Evolutionary conservation across 148 eudicot species (phyloP), one percentile per base, ranked within the genome.

Genomic region (Camellia sinensis): DNA sequence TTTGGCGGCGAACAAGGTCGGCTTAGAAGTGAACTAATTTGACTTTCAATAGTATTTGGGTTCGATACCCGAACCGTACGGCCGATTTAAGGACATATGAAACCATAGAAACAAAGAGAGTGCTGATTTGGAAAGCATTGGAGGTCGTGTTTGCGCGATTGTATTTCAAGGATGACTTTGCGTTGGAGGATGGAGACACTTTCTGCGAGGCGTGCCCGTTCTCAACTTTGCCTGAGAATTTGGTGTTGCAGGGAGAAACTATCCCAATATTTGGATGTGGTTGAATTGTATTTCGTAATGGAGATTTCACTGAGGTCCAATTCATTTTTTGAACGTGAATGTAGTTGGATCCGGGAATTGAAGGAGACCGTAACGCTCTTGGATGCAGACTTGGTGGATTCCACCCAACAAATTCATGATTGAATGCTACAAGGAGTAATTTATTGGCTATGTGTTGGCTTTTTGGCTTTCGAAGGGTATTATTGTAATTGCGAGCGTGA

Each of bases 121-220:
- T 70, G 88, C 73, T 2, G 80, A 77, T 44, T 84, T 80, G n/a
- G 88, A 75, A 48, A 74, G 70, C 41, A 82, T 77, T 19, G 91
- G 87, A 29, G 91, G 88, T 3, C 98, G 18, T 92, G 97, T 56
- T 80, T 94, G 73, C 81, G 95, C 15, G 93, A 94, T 81, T 94
- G 87, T 94, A 91, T 69, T 94, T 94, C 56, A 91, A 91, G 78
- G 98, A 92, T 89, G 95, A 92, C 78, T 94, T 94, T 67, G 76
- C 80, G 74, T 79, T 94, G 22, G 94, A 94, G 77, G 98, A 94
- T 13, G 97, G 97, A 1, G 91, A 80, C 3, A 94, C 94, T 9
- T 92, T 92, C 72, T 81, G 81, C n/a, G 92, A 90, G 0, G 98
- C 98, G 0, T 90, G 94, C 80, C 97, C 98, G 19, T 91, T 89